Percentiles rank a stretch among this genome's conserved stretches.
These are phyloP conservation scores for Xylariaceae sp. DNA, from an alignment of 2,329 filamentous ascomycete species.

Conservation along the genomic window DNA sequence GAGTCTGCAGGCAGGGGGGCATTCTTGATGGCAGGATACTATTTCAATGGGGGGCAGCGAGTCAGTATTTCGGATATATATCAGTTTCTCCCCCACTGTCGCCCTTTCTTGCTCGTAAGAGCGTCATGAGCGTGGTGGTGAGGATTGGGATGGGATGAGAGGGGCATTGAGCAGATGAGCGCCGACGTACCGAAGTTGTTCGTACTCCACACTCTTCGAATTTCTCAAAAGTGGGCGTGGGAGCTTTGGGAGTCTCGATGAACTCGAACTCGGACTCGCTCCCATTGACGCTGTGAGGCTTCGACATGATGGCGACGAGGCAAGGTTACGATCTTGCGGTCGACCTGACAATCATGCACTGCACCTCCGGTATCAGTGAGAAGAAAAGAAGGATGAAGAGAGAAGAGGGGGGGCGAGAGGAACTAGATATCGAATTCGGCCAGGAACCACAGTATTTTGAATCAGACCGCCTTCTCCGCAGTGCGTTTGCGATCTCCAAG, in stretches of 20 bases:
- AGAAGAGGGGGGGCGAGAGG: constrained; percentile 15
- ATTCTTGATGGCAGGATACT: constrained; percentile 92
- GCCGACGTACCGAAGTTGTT: constrained; percentile 46
- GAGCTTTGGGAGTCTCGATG: constrained; percentile 51
- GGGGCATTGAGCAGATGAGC: too few relatives aligned
- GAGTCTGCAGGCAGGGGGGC: constrained; percentile 87
- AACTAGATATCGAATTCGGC: neutral
- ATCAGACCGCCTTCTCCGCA: constrained; percentile 26
- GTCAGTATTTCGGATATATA: neutral
- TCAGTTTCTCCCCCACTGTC: too few relatives aligned
- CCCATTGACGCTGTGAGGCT: constrained; percentile 43
- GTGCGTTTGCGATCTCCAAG: constrained; percentile 13
- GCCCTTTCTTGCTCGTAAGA: too few relatives aligned
- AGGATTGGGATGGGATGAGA: too few relatives aligned
- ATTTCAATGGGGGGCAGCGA: constrained; percentile 12
- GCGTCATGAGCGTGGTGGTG: too few relatives aligned
- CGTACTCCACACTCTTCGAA: constrained; percentile 50
- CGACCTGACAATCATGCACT: constrained; percentile 9
- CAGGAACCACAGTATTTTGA: constrained; percentile 19
- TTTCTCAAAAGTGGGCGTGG: constrained; percentile 46
- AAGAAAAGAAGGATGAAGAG: constrained; percentile 1
- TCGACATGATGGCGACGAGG: constrained; percentile 41
- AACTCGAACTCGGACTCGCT: constrained; percentile 59
- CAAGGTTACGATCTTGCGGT: constrained; percentile 23
- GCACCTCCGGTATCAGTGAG: constrained; percentile 9